Evolutionary conservation across 345 rosid genomes (phyloP).

Genomic region (Cardamine chenopodiifolia): DNA sequence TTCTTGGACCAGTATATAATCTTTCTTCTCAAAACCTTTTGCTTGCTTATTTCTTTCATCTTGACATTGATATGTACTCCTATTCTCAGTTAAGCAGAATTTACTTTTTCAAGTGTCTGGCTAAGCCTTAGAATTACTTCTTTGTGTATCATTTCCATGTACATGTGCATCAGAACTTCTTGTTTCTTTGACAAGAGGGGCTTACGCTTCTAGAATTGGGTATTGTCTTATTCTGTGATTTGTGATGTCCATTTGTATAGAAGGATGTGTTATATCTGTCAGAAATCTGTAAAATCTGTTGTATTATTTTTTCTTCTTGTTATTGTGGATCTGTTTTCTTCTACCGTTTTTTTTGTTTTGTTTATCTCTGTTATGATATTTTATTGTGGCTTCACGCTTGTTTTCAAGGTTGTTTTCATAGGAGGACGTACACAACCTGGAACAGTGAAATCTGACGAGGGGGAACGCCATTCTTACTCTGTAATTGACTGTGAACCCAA

Average conservation of each 20-base stretch:
- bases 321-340: background rate
- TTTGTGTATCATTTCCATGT: background rate
- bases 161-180: background rate
- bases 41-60: background rate
- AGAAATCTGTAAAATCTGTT: background rate
- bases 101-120: background rate
- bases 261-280: background rate
- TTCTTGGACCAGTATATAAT: background rate
- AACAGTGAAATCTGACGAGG: slow-evolving; percentile 95
- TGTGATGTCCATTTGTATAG: background rate
- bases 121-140: background rate
- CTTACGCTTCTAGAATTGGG: background rate
- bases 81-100: background rate
- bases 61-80: background rate
- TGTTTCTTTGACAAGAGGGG: slow-evolving; percentile 13
- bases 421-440: slow-evolving; percentile 99
- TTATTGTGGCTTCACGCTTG: slow-evolving; percentile 6
- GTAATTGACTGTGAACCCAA: slow-evolving; percentile 82
- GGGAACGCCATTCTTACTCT: slow-evolving; percentile 94
- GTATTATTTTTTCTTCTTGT: background rate
- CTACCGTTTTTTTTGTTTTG: background rate
- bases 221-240: background rate
- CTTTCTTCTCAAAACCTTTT: background rate
- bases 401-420: slow-evolving; percentile 89
- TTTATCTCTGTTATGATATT: background rate